phyloP scores from a whole-genome alignment of 2,329 filamentous ascomycete genomes.

The Chaetomium strumarium region DNA sequence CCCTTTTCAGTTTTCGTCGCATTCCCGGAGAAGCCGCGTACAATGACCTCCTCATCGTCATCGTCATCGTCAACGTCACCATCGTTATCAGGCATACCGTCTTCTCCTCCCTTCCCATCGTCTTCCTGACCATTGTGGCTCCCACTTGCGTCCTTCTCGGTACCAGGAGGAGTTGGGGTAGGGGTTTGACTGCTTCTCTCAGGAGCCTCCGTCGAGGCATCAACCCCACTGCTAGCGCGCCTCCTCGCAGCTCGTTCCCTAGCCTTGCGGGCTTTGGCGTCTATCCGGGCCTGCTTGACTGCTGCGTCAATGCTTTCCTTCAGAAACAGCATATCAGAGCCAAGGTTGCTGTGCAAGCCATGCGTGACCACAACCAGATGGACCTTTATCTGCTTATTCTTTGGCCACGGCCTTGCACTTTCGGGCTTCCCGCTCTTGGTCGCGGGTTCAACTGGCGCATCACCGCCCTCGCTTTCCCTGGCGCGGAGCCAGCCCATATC shows the following conservation, averaged over 20 bases:
- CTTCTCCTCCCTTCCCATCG: conserved; percentile 19
- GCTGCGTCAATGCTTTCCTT: conserved; percentile 95
- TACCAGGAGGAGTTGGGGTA: conserved; percentile 16
- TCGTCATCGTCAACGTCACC: conserved; percentile 50
- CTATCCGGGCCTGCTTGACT: conserved; percentile 65
- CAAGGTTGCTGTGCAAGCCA: conserved; percentile 90
- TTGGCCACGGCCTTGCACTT: conserved; percentile 19
- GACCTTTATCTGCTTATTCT: conserved; percentile 63
- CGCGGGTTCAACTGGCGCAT: conserved; percentile 13
- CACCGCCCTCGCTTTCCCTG: conserved; percentile 14
- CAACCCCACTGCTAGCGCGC: conserved; percentile 16
- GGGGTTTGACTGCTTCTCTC: conserved; percentile 16
- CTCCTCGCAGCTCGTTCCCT: conserved; percentile 38
- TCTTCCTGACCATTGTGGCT: conserved; percentile 22
- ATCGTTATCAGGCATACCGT: conserved; percentile 18
- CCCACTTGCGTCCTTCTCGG: conserved; percentile 24
- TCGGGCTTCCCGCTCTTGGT: conserved; percentile 11
- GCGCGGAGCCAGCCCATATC: conserved; percentile 22
- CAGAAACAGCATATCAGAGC: conserved; percentile 92
- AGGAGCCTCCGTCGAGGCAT: conserved; percentile 13
- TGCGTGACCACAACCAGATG: conserved; percentile 92
- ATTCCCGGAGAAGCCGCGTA: conserved; percentile 85
- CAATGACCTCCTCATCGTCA: conserved; percentile 73
- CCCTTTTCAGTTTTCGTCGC: conserved; percentile 86
- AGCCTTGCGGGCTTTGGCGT: conserved; percentile 57